Evolutionary conservation across 2,329 filamentous ascomycete genomes (phyloP).

Genomic region (Fusarium duplospermum): DNA sequence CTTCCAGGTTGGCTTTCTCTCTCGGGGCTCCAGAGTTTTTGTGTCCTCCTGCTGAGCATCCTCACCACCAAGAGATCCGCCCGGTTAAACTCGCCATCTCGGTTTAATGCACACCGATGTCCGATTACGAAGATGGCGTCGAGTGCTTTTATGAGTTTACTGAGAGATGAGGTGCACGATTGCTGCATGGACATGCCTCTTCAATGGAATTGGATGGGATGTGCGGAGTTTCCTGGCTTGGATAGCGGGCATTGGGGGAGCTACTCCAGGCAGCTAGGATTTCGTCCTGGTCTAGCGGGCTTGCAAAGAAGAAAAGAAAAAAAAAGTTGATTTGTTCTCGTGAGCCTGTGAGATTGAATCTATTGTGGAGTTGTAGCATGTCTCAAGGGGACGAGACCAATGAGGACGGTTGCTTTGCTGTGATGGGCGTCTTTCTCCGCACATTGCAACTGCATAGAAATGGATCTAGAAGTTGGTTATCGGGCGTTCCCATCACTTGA

Average conservation of each 20-base stretch:
- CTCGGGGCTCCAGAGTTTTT: constrained; percentile 38
- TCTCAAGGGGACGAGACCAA: neutral
- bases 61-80: constrained; percentile 16
- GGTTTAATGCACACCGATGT: constrained; percentile 43
- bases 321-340: constrained; percentile 13
- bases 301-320: constrained; percentile 7
- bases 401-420: neutral
- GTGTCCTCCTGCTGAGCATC: constrained; percentile 30
- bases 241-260: neutral
- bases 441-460: constrained; percentile 3
- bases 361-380: neutral
- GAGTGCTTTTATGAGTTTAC: constrained; percentile 7
- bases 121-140: constrained; percentile 22
- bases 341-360: constrained; percentile 20
- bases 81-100: constrained; percentile 20
- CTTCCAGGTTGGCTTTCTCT: neutral
- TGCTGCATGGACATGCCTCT: constrained; percentile 4
- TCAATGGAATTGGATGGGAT: constrained; percentile 25
- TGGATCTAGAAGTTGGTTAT: neutral
- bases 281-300: constrained; percentile 12
- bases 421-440: constrained; percentile 4
- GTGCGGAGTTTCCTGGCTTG: constrained; percentile 22
- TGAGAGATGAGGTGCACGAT: neutral
- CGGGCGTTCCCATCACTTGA: neutral
- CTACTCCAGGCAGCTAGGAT: constrained; percentile 20